These are phyloP conservation scores for Panicum hallii DNA, from an alignment of 202 grass and related monocot species.

Conservation along the genomic window DNA sequence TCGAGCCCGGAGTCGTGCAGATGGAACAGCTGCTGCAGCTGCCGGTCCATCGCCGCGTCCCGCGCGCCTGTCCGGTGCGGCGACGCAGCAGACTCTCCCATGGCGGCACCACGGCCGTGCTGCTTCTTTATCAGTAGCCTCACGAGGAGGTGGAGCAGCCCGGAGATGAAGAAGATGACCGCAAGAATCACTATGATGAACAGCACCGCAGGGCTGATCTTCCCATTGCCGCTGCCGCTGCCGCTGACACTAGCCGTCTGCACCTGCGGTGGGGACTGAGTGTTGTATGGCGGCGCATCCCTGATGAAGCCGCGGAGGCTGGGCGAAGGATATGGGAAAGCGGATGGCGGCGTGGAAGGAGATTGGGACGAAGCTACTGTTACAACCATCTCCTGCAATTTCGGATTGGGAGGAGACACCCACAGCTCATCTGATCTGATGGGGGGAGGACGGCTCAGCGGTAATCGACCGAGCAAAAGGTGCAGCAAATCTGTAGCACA, in stretches of 20 bases:
- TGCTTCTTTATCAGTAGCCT: constrained; percentile 71
- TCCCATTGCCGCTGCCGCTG: constrained; percentile 41
- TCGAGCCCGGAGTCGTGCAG: constrained; percentile 74
- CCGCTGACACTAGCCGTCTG: constrained; percentile 26
- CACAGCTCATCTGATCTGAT: constrained; percentile 53
- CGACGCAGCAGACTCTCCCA: neutral
- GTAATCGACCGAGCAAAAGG: neutral
- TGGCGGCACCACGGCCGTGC: constrained; percentile 29
- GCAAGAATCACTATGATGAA: constrained; percentile 76
- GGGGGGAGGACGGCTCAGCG: neutral
- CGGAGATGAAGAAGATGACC: constrained; percentile 76
- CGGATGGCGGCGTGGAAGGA: constrained; percentile 16
- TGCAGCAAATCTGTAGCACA: constrained; percentile 16
- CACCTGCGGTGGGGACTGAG: constrained; percentile 37
- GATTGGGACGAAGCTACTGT: constrained; percentile 37
- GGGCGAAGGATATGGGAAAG: constrained; percentile 17
- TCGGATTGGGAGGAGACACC: constrained; percentile 48
- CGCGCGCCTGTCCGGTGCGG: constrained; percentile 26
- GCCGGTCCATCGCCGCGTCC: constrained; percentile 52
- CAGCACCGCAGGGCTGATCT: constrained; percentile 69
- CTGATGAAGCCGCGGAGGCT: constrained; percentile 35
- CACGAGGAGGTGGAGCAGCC: constrained; percentile 72
- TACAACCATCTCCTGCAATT: constrained; percentile 57
- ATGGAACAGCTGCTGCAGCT: constrained; percentile 78
- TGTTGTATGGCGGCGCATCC: constrained; percentile 44